phyloP scores from a whole-genome alignment of 345 rosid genomes.

The Euphorbia tirucalli region DNA sequence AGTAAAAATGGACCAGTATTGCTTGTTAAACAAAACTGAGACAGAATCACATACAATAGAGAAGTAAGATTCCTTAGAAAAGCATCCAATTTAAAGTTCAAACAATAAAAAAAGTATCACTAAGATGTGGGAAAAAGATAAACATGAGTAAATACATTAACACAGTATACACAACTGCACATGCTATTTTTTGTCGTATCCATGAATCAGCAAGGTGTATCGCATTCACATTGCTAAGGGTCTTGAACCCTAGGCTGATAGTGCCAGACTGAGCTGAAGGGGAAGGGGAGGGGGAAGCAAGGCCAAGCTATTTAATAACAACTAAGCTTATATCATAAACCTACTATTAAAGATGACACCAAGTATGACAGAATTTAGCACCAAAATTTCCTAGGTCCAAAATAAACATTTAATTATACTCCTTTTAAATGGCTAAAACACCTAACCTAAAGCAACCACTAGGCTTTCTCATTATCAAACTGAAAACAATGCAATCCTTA shows the following conservation, averaged over 20 bases:
- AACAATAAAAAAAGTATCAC: background rate
- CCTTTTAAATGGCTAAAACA: no score
- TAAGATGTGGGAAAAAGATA: background rate
- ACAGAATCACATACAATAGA: background rate
- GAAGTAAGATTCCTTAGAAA: background rate
- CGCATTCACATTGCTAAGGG: background rate
- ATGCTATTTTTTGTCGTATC: background rate
- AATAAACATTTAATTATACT: no score
- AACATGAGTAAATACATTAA: background rate
- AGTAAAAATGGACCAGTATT: background rate
- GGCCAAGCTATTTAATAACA: background rate
- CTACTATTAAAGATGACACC: background rate
- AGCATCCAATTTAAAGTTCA: background rate
- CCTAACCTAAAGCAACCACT: background rate
- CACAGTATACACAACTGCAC: background rate
- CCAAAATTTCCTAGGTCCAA: background rate
- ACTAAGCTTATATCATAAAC: no score
- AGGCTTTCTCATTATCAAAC: background rate
- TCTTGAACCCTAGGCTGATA: background rate
- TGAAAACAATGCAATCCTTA: background rate
- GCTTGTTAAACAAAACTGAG: background rate
- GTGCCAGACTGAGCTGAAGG: background rate
- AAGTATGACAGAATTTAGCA: background rate
- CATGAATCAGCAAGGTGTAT: no score
- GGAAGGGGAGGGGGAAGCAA: background rate